Conservation (phyloP, 139 green algal species). For the Picochlorum sp. region DNA sequence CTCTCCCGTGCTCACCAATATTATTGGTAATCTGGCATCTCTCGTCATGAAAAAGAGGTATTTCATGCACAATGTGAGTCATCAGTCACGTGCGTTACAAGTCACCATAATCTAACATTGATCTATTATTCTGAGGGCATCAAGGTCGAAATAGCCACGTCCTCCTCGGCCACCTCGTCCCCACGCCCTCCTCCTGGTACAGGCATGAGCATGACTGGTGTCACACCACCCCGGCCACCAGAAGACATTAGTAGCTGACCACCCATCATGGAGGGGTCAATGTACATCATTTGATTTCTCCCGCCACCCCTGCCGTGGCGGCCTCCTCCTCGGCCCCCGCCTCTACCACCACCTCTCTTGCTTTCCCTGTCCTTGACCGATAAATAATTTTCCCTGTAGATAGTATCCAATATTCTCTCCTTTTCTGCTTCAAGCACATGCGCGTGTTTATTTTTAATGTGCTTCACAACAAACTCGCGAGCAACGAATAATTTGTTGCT, state of each 20-base stretch:
- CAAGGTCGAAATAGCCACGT: slow-evolving; percentile 66
- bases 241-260: slow-evolving; percentile 30
- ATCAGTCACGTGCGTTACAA: slow-evolving; percentile 30
- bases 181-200: slow-evolving; percentile 10
- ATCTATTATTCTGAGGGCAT: slow-evolving; percentile 71
- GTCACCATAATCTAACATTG: slow-evolving; percentile 80
- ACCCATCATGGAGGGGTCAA: slow-evolving; percentile 79
- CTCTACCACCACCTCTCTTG: slow-evolving; percentile 1
- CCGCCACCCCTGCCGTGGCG: slow-evolving; percentile 1
- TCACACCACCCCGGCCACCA: background rate
- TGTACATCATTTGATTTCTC: slow-evolving; percentile 41
- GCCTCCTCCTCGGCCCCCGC: slow-evolving; percentile 1
- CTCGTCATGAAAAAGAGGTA: background rate
- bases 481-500: slow-evolving; percentile 71
- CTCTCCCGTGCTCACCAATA: no score
- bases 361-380: slow-evolving; percentile 3
- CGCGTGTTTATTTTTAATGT: slow-evolving; percentile 77
- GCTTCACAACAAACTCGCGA: slow-evolving; percentile 83
- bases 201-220: slow-evolving; percentile 3
- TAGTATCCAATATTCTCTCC: slow-evolving; percentile 27
- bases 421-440: slow-evolving; percentile 51
- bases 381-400: slow-evolving; percentile 34
- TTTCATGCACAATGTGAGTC: background rate
- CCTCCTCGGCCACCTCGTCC: slow-evolving; percentile 15
- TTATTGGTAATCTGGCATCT: no score